Percentiles rank a stretch among this genome's conserved stretches.
These are phyloP conservation scores for Aspergillus conjunctus DNA, from an alignment of 495 filamentous ascomycete species.

Conservation along the genomic window DNA sequence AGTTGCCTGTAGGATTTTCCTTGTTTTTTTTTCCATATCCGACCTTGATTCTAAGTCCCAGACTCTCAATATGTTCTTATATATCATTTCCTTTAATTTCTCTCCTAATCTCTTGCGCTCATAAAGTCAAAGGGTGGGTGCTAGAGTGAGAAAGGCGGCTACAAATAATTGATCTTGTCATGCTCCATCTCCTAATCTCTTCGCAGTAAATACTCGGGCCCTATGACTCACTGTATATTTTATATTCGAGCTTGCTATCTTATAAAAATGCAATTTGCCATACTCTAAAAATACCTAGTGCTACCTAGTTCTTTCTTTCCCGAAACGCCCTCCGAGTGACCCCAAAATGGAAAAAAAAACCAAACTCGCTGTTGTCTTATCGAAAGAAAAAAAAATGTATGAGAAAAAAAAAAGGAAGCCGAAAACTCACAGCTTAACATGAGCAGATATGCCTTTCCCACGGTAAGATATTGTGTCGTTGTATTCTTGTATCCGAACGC, in stretches of 20 bases:
- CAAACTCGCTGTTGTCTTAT: no score
- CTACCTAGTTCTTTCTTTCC: no score
- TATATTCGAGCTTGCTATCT: no score
- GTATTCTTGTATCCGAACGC: constrained; percentile 72
- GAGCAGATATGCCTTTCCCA: constrained; percentile 74
- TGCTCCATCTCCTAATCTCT: not conserved
- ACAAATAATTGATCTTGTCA: constrained; percentile 3
- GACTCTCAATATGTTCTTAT: constrained; percentile 1
- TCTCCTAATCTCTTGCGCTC: not conserved
- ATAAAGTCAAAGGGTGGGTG: not conserved
- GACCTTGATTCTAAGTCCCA: not conserved
- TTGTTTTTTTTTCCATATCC: not conserved
- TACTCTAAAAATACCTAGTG: no score
- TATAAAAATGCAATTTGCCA: no score
- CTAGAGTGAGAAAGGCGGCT: not conserved
- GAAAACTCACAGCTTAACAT: constrained; percentile 57
- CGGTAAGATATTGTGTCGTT: constrained; percentile 66
- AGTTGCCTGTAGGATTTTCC: not conserved
- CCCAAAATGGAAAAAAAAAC: no score
- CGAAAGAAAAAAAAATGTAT: not conserved
- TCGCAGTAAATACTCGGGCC: no score
- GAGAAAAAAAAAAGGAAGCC: constrained; percentile 1
- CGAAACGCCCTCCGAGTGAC: no score
- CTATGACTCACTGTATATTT: no score
- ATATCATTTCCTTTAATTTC: not conserved